A percentile compares a stretch with the other conserved stretches of the same genome.
Conservation (phyloP, 371 early-diverging fungal species). For the Syncephalastrum contaminatum region DNA sequence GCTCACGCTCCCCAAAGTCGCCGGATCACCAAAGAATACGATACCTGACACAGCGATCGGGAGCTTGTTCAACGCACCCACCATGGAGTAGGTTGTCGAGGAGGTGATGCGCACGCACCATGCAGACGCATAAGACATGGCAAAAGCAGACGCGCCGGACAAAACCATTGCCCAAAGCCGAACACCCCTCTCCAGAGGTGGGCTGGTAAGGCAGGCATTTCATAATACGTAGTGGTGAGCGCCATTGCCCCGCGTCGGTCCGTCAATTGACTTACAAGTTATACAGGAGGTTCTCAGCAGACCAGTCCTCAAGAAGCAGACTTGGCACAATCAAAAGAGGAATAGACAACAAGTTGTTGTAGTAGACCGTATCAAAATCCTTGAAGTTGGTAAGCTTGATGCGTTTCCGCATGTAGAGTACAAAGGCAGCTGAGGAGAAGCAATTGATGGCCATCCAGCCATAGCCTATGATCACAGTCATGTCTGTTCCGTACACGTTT, state of each 20-base stretch:
- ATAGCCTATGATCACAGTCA: conserved; percentile 62
- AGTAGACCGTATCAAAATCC: conserved; percentile 98
- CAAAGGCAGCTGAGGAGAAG: conserved; percentile 88
- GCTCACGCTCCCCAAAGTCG: conserved; percentile 75
- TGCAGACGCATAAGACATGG: conserved; percentile 89
- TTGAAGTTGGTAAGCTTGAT: conserved; percentile 86
- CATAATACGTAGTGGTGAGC: neutral
- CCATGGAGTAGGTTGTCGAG: conserved; percentile 98
- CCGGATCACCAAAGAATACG: conserved; percentile 90
- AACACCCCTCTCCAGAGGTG: conserved; percentile 45
- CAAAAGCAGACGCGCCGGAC: conserved; percentile 87
- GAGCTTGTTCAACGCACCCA: conserved; percentile 98
- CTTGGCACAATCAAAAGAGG: conserved; percentile 85
- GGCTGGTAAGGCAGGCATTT: conserved; percentile 23
- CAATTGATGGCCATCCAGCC: conserved; percentile 91
- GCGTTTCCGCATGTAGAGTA: conserved; percentile 87
- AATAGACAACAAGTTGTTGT: conserved; percentile 90
- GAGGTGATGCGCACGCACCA: conserved; percentile 96
- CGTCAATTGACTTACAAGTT: conserved; percentile 53
- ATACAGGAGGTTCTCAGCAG: conserved; percentile 43
- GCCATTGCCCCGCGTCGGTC: neutral
- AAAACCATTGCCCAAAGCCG: conserved; percentile 74
- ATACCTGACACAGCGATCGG: conserved; percentile 96
- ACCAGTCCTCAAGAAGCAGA: conserved; percentile 79
- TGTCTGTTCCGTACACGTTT: conserved; percentile 24